Conservation (phyloP, 179 eudicot species). For the Heliamphora pulchella region DNA sequence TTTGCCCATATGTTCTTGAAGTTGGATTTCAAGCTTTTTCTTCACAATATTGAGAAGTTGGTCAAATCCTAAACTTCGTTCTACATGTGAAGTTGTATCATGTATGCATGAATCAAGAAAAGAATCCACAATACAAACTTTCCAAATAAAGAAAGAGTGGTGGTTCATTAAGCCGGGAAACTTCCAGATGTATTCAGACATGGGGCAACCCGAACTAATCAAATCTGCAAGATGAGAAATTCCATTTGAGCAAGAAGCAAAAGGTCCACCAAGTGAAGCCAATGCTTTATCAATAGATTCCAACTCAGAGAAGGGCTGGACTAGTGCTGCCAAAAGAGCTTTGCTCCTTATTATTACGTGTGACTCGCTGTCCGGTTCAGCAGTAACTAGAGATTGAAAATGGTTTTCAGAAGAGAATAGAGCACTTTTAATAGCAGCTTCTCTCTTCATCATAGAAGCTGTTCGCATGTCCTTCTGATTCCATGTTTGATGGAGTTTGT, state of each 20-base stretch:
- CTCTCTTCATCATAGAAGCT: constrained; percentile 61
- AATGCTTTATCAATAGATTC: constrained; percentile 65
- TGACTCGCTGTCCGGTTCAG: constrained; percentile 41
- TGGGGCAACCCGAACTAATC: constrained; percentile 61
- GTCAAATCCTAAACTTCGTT: constrained; percentile 78
- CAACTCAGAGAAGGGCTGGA: constrained; percentile 64
- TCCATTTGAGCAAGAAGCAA: constrained; percentile 34
- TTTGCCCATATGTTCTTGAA: constrained; percentile 51
- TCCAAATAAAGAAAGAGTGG: constrained; percentile 85
- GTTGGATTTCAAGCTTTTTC: constrained; percentile 63
- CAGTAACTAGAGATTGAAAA: constrained; percentile 50
- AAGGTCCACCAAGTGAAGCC: constrained; percentile 37
- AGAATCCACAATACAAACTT: constrained; percentile 62
- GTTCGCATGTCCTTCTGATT: constrained; percentile 66
- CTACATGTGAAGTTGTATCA: constrained; percentile 60
- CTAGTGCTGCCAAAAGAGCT: constrained; percentile 51
- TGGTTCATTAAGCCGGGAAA: constrained; percentile 48
- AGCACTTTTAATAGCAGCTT: constrained; percentile 51
- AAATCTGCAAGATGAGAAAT: constrained; percentile 33
- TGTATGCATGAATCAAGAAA: constrained; percentile 77
- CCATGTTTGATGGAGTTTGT: constrained; percentile 85
- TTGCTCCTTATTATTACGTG: constrained; percentile 42
- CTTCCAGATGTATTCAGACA: constrained; percentile 84
- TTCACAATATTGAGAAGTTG: constrained; percentile 71
- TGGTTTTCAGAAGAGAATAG: constrained; percentile 52